A percentile compares a stretch with the other conserved stretches of the same genome.
Conservation (phyloP, 352 stramenopile species). For the Halophytophthora polymorphica region DNA sequence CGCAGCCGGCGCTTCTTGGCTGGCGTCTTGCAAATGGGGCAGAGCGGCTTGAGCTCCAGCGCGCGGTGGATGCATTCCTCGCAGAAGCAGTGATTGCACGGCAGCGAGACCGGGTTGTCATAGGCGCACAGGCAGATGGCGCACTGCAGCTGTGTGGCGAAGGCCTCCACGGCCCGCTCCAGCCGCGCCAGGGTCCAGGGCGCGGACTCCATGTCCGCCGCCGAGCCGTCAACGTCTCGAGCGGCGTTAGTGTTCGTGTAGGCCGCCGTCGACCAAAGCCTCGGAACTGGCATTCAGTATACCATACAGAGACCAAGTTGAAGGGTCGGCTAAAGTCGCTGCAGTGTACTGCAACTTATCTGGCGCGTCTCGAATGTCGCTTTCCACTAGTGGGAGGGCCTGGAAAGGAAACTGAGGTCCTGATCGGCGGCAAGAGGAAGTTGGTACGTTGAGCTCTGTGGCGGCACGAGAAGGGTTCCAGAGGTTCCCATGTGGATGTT, state of each 20-base stretch:
- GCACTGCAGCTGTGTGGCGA: conserved; percentile 75
- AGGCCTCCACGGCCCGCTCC: conserved; percentile 53
- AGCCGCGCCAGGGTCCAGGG: conserved; percentile 50
- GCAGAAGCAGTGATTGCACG: conserved; percentile 88
- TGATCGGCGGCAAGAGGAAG: neutral
- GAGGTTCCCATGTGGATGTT: neutral
- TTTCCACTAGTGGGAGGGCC: too few species aligned
- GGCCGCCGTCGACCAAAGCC: too few species aligned
- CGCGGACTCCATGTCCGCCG: conserved; percentile 15
- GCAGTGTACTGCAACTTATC: too few species aligned
- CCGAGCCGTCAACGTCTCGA: neutral
- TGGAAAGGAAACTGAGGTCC: too few species aligned
- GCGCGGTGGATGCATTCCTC: conserved; percentile 85
- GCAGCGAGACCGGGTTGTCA: conserved; percentile 62
- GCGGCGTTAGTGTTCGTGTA: too few species aligned
- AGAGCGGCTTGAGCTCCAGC: conserved; percentile 72
- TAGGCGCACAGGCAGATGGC: conserved; percentile 83
- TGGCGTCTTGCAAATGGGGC: conserved; percentile 81
- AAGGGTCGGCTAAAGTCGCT: too few species aligned
- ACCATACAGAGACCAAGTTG: too few species aligned
- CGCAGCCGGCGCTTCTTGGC: conserved; percentile 77
- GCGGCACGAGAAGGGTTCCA: neutral
- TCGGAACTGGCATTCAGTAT: too few species aligned
- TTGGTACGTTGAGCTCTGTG: neutral
- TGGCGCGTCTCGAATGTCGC: too few species aligned